Conservation (phyloP, 768 basidiomycete species). For the Mycena sanguinolenta region DNA sequence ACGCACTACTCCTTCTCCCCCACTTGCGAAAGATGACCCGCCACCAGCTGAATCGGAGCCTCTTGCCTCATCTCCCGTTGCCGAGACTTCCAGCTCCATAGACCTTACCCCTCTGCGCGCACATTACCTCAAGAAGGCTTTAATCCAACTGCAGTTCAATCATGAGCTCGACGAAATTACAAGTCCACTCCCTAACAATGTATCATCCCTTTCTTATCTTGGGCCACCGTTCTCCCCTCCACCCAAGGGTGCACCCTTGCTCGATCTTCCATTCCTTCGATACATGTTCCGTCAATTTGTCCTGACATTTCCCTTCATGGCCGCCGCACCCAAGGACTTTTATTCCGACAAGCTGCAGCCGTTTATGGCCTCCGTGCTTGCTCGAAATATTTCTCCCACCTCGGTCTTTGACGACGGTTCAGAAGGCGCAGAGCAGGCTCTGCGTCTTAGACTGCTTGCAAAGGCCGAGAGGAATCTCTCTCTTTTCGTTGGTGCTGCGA, state of each 20-base stretch:
- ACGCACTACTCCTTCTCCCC: not conserved
- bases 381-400: slow-evolving; percentile 79
- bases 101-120: slow-evolving; percentile 89
- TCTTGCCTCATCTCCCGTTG: slow-evolving; percentile 30
- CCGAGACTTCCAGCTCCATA: slow-evolving; percentile 24
- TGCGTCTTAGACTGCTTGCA: slow-evolving; percentile 75
- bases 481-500: slow-evolving; percentile 84
- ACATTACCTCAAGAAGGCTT: slow-evolving; percentile 98
- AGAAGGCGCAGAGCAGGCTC: slow-evolving; percentile 67
- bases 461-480: slow-evolving; percentile 90
- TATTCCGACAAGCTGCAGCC: slow-evolving; percentile 97
- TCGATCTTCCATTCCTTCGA: slow-evolving; percentile 89
- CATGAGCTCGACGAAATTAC: slow-evolving; percentile 82
- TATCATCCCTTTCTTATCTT: slow-evolving; percentile 85
- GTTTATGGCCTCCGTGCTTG: slow-evolving; percentile 85
- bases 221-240: slow-evolving; percentile 88
- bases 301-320: slow-evolving; percentile 95
- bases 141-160: slow-evolving; percentile 88
- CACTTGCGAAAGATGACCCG: not conserved
- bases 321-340: slow-evolving; percentile 89
- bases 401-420: slow-evolving; percentile 70
- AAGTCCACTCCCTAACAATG: slow-evolving; percentile 57
- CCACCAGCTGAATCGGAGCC: not conserved
- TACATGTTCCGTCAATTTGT: slow-evolving; percentile 95
- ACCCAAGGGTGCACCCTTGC: slow-evolving; percentile 65